Evolutionary conservation across 495 filamentous ascomycete species (phyloP).

Genomic region (Thermothielavioides terrestris): DNA sequence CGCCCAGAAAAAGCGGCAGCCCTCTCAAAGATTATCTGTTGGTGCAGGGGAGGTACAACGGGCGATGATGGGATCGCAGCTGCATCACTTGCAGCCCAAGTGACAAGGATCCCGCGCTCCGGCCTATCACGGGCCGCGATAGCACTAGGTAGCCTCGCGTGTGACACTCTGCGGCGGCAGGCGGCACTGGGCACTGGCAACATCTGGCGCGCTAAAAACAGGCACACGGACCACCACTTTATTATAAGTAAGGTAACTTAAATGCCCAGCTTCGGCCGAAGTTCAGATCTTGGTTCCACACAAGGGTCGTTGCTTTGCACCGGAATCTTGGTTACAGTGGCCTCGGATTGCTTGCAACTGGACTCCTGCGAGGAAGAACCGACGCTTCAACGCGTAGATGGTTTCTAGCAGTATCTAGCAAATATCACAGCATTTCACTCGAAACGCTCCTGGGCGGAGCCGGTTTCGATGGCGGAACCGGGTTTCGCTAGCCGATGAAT

Average conservation of each 20-base stretch:
- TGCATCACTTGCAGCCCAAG: neutral
- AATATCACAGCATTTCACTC: neutral
- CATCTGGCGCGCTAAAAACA: neutral
- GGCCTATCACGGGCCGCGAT: neutral
- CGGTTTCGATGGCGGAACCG: too few relatives aligned
- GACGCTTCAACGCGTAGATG: too few relatives aligned
- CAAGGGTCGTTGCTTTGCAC: too few relatives aligned
- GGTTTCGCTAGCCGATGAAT: too few relatives aligned
- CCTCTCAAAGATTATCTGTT: neutral
- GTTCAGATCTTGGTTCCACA: neutral
- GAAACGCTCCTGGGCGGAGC: neutral
- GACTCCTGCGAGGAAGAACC: too few relatives aligned
- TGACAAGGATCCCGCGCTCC: neutral
- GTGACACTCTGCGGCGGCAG: neutral
- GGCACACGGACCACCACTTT: conserved; percentile 2
- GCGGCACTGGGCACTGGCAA: neutral
- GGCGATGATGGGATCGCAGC: neutral
- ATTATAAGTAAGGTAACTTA: too few relatives aligned
- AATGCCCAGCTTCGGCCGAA: neutral
- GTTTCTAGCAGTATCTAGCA: too few relatives aligned
- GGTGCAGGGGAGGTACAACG: neutral
- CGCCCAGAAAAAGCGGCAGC: neutral
- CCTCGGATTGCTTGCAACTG: neutral
- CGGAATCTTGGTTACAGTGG: too few relatives aligned
- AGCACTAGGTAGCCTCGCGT: neutral